A percentile compares a stretch with the other conserved stretches of the same genome.
phyloP scores from a whole-genome alignment of 2,329 filamentous ascomycete genomes.

The Sclerotinia subarctica region DNA sequence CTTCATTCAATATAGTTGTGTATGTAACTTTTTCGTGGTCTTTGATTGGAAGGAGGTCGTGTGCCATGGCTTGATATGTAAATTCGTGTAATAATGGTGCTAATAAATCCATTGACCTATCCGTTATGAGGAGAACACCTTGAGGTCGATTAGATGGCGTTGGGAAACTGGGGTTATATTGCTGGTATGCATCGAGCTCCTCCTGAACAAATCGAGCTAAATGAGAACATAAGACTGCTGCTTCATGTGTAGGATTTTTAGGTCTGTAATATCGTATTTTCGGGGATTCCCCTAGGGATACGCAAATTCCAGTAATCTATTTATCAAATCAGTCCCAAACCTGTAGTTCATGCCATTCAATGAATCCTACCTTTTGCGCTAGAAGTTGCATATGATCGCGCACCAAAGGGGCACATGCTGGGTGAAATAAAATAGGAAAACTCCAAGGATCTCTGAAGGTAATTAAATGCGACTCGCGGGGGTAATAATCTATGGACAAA shows the following conservation, averaged over 20 bases:
- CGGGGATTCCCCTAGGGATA: slow-evolving; percentile 89
- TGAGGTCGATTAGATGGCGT: slow-evolving; percentile 74
- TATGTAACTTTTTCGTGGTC: slow-evolving; percentile 88
- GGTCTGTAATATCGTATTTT: slow-evolving; percentile 89
- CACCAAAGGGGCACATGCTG: slow-evolving; percentile 80
- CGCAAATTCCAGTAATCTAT: slow-evolving; percentile 84
- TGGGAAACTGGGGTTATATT: slow-evolving; percentile 81
- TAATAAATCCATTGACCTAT: slow-evolving; percentile 88
- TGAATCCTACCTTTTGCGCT: slow-evolving; percentile 73
- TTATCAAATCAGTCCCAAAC: slow-evolving; percentile 26
- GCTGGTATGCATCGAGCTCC: slow-evolving; percentile 83
- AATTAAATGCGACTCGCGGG: slow-evolving; percentile 84
- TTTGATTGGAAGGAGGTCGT: slow-evolving; percentile 84
- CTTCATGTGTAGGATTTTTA: slow-evolving; percentile 72
- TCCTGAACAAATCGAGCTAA: slow-evolving; percentile 88
- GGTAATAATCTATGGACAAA: slow-evolving; percentile 83
- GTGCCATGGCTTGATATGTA: slow-evolving; percentile 97
- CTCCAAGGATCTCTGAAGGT: slow-evolving; percentile 95
- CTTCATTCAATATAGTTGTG: slow-evolving; percentile 74
- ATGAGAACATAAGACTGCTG: slow-evolving; percentile 80
- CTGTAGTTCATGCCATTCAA: neutral
- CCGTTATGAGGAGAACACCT: slow-evolving; percentile 80
- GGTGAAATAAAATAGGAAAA: slow-evolving; percentile 89
- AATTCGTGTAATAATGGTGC: slow-evolving; percentile 92
- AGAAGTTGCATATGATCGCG: slow-evolving; percentile 77